Evolutionary conservation across 352 stramenopile genomes (phyloP).

Genomic region (Phytophthora pistaciae): DNA sequence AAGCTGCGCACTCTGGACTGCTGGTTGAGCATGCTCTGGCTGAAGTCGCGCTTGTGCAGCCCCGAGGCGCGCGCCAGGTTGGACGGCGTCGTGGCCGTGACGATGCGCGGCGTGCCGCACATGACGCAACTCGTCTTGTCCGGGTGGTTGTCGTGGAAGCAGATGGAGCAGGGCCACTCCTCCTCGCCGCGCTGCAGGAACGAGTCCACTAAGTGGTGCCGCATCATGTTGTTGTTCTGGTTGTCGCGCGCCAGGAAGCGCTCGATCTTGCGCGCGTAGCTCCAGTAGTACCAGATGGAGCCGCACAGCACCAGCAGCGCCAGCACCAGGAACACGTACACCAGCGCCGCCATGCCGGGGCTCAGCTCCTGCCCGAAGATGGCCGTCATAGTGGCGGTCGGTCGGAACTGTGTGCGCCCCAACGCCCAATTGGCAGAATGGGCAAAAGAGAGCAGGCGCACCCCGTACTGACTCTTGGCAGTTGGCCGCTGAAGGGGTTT

Average conservation of each 20-base stretch:
- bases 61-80: conserved; percentile 72
- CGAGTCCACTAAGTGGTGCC: conserved; percentile 85
- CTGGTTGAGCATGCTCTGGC: conserved; percentile 81
- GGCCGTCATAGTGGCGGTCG: conserved; percentile 58
- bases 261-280: conserved; percentile 88
- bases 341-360: conserved; percentile 68
- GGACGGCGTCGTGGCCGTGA: conserved; percentile 61
- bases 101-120: conserved; percentile 81
- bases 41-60: conserved; percentile 74
- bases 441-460: not conserved
- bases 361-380: conserved; percentile 86
- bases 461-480: conserved; percentile 27
- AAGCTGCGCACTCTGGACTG: conserved; percentile 86
- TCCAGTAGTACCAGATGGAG: conserved; percentile 91
- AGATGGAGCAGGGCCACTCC: conserved; percentile 89
- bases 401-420: conserved; percentile 8
- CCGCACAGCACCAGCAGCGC: conserved; percentile 74
- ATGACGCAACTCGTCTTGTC: conserved; percentile 85
- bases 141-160: conserved; percentile 90
- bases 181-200: conserved; percentile 84
- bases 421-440: conserved; percentile 29
- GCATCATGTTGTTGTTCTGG: conserved; percentile 92
- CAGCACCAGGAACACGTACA: conserved; percentile 83
- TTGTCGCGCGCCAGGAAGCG: conserved; percentile 86
- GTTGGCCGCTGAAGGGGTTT: conserved; percentile 10